Percentiles rank a stretch among this genome's conserved stretches.
phyloP scores from a whole-genome alignment of 345 rosid species.

The Hypericum androsaemum region DNA sequence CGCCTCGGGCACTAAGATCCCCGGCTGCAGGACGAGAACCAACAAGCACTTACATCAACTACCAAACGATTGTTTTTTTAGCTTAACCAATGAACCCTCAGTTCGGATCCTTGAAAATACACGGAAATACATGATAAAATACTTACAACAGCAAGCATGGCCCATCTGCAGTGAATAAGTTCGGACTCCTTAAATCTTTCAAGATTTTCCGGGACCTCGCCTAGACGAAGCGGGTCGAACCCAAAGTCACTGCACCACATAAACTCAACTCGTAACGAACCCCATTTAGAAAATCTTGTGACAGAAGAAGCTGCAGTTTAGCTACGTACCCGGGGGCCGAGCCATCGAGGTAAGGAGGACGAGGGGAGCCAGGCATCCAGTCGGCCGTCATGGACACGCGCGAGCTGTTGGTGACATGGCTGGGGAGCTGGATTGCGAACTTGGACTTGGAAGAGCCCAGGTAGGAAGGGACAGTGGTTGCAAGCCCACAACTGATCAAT shows the following conservation, averaged over 20 bases:
- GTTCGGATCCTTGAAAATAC: too few species aligned
- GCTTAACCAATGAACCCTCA: too few species aligned
- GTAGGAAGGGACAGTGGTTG: conserved; percentile 61
- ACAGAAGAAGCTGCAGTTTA: too few species aligned
- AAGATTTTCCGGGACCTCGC: conserved; percentile 86
- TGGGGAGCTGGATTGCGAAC: conserved; percentile 34
- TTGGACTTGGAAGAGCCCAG: conserved; percentile 70
- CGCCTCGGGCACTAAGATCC: conserved; percentile 84
- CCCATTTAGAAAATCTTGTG: too few species aligned
- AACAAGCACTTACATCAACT: too few species aligned
- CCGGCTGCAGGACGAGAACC: conserved; percentile 50
- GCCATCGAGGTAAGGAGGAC: conserved; percentile 92
- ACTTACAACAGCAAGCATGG: conserved; percentile 97
- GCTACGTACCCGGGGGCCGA: conserved; percentile 99
- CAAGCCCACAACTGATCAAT: conserved; percentile 75
- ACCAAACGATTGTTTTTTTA: too few species aligned
- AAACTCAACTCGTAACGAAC: too few species aligned
- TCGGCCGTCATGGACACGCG: conserved; percentile 76
- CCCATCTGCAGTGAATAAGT: conserved; percentile 97
- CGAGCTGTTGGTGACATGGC: conserved; percentile 24
- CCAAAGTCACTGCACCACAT: conserved; percentile 97
- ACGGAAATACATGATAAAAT: too few species aligned
- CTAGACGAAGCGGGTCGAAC: conserved; percentile 91
- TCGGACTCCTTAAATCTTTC: conserved; percentile 98
- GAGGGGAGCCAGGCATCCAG: conserved; percentile 98